Conservation (phyloP, 768 basidiomycete genomes). For the Lentinus tigrinus region DNA sequence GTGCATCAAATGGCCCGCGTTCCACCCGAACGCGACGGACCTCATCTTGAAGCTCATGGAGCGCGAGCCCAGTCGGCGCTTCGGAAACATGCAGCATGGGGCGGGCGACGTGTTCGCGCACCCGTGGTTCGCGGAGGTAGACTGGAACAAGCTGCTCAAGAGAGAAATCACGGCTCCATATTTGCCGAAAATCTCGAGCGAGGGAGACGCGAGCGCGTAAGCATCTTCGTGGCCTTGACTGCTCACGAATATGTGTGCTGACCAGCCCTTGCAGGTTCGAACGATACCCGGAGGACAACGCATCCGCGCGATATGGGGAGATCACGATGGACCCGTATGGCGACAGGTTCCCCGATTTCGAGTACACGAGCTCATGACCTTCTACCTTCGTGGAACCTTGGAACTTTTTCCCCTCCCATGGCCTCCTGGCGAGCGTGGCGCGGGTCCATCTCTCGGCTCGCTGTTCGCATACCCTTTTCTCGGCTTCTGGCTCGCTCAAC, state of each 20-base stretch:
- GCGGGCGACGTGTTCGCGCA: slow-evolving; percentile 91
- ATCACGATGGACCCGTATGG: slow-evolving; percentile 62
- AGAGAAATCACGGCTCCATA: slow-evolving; percentile 95
- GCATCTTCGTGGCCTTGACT: slow-evolving; percentile 30
- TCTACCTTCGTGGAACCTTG: not conserved
- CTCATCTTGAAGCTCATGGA: slow-evolving; percentile 91
- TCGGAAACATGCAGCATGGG: slow-evolving; percentile 87
- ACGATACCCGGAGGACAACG: slow-evolving; percentile 75
- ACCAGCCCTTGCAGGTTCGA: slow-evolving; percentile 55
- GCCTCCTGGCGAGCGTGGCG: no score
- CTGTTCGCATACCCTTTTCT: no score
- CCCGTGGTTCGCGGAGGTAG: slow-evolving; percentile 92
- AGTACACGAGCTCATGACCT: slow-evolving; percentile 48
- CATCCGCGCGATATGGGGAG: slow-evolving; percentile 56
- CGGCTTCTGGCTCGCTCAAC: no score
- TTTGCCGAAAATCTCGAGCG: slow-evolving; percentile 85
- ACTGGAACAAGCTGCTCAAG: slow-evolving; percentile 77
- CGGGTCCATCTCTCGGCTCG: no score
- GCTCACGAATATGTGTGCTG: not conserved
- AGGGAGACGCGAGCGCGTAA: slow-evolving; percentile 94
- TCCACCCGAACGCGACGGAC: slow-evolving; percentile 77
- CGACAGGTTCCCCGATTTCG: slow-evolving; percentile 73
- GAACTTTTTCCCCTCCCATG: no score
- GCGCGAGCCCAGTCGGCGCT: slow-evolving; percentile 80
- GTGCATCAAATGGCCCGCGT: slow-evolving; percentile 78